Evolutionary conservation across 495 filamentous ascomycete genomes (phyloP).

Genomic region (Trichoderma erinaceum): DNA sequence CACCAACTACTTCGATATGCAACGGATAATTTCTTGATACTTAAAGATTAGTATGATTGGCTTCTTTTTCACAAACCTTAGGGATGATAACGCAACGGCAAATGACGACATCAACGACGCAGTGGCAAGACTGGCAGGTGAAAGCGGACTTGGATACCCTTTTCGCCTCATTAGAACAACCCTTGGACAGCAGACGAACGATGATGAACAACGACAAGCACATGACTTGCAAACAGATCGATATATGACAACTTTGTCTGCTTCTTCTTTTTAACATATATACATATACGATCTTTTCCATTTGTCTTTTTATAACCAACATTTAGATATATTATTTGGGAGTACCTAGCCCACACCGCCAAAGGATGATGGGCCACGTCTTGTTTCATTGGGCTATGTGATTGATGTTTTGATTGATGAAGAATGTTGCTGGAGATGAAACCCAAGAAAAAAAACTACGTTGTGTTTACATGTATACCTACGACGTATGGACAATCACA

Average conservation of each 20-base stretch:
- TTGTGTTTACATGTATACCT: conserved; percentile 3
- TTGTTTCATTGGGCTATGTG: background rate
- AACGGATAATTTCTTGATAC: conserved; percentile 4
- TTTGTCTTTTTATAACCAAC: background rate
- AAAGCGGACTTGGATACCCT: conserved; percentile 7
- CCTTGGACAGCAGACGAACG: conserved; percentile 9
- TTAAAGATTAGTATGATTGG: background rate
- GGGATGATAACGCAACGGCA: conserved; percentile 11
- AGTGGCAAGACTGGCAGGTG: background rate
- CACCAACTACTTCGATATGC: conserved; percentile 8
- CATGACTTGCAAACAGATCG: conserved; percentile 6
- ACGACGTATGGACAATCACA: background rate
- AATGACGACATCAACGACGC: conserved; percentile 12
- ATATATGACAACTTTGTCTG: conserved; percentile 1
- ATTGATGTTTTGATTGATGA: conserved; percentile 11
- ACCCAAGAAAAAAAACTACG: background rate
- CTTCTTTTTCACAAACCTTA: conserved; percentile 2
- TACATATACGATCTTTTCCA: background rate
- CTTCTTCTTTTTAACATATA: background rate
- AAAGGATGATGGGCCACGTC: background rate
- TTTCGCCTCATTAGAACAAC: background rate
- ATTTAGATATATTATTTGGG: background rate
- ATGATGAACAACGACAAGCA: conserved; percentile 9
- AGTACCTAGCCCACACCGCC: background rate
- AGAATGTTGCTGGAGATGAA: background rate